Percentiles rank a stretch among this genome's conserved stretches.
Evolutionary conservation across 2,329 filamentous ascomycete genomes (phyloP).

Genomic region (Meredithiella fracta): DNA sequence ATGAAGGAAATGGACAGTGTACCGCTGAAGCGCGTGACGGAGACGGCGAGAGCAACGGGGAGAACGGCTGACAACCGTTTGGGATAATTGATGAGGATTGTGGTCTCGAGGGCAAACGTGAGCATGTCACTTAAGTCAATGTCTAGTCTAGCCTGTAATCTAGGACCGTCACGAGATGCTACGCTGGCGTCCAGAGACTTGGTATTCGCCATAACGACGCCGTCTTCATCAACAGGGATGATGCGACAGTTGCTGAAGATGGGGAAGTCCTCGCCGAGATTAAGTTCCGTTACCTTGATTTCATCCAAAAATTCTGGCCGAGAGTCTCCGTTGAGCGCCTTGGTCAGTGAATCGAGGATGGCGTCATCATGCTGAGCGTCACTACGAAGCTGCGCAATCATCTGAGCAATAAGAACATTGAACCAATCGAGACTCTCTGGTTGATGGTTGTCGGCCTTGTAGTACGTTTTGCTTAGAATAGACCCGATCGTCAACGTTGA

Average conservation of each 20-base stretch:
- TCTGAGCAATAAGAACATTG: constrained; percentile 91
- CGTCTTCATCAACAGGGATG: constrained; percentile 76
- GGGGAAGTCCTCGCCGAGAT: constrained; percentile 87
- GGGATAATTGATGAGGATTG: constrained; percentile 84
- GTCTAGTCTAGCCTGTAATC: constrained; percentile 88
- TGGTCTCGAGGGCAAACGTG: constrained; percentile 86
- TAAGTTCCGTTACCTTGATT: constrained; percentile 86
- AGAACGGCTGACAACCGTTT: constrained; percentile 77
- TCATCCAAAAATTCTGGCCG: constrained; percentile 86
- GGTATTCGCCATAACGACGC: constrained; percentile 36
- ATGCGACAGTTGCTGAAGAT: constrained; percentile 98
- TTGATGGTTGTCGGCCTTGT: constrained; percentile 88
- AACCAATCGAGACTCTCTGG: constrained; percentile 98
- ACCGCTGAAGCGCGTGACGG: constrained; percentile 83
- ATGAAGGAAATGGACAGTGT: constrained; percentile 89
- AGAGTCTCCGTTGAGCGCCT: constrained; percentile 68
- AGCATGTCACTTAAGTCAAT: constrained; percentile 94
- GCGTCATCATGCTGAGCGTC: constrained; percentile 86
- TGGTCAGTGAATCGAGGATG: constrained; percentile 70
- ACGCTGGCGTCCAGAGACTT: constrained; percentile 35
- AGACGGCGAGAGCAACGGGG: constrained; percentile 81
- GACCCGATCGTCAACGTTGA: constrained; percentile 76
- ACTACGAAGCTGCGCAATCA: constrained; percentile 83
- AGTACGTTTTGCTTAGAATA: constrained; percentile 92
- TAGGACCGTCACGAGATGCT: constrained; percentile 46